Evolutionary conservation across 2,329 filamentous ascomycete species (phyloP).

Genomic region (Pestalotiopsis fici): DNA sequence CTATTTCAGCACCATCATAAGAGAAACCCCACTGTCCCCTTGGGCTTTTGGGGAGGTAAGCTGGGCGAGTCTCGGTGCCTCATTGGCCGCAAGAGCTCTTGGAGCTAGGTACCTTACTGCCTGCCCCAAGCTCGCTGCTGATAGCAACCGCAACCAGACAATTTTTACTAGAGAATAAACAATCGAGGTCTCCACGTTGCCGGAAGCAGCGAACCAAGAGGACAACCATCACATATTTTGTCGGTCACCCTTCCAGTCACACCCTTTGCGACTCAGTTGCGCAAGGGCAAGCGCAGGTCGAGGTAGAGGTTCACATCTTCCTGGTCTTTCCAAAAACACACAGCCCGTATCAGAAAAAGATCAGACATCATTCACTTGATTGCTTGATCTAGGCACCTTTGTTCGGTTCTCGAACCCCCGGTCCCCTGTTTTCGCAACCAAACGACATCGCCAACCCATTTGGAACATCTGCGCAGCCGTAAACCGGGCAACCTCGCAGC

Average conservation of each 20-base stretch:
- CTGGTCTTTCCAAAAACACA: background rate
- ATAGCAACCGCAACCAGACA: slow-evolving; percentile 3
- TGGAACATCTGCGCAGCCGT: background rate
- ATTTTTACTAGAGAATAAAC: slow-evolving; percentile 5
- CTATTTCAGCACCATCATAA: background rate
- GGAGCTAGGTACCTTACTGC: background rate
- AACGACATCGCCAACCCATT: too few species aligned
- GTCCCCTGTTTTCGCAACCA: background rate
- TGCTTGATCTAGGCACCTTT: background rate
- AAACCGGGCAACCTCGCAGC: slow-evolving; percentile 4
- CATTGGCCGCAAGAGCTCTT: slow-evolving; percentile 3
- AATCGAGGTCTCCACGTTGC: background rate
- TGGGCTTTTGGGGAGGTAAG: background rate
- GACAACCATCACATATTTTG: background rate
- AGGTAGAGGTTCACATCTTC: background rate
- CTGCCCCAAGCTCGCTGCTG: background rate
- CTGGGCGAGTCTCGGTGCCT: background rate
- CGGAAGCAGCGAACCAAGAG: slow-evolving; percentile 4
- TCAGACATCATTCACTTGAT: background rate
- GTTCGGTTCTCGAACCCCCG: background rate
- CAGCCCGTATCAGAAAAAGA: background rate
- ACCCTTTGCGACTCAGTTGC: background rate
- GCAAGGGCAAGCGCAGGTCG: background rate
- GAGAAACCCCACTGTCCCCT: background rate
- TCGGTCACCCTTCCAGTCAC: background rate